Evolutionary conservation across 129 eudicot genomes (phyloP).

Genomic region (Escallonia rubra): DNA sequence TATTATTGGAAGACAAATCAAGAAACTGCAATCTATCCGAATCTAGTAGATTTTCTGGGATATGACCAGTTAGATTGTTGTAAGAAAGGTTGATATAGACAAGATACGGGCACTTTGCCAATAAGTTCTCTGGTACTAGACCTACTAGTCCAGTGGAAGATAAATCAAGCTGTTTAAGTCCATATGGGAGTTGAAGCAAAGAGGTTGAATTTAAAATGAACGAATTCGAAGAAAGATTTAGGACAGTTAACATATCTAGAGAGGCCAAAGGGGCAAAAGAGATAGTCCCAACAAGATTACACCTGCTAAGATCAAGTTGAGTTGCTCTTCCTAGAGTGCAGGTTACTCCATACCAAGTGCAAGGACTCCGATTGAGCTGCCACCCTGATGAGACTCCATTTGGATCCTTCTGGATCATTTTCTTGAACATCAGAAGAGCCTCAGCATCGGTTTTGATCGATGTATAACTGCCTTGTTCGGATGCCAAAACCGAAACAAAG

Average conservation of each 20-base stretch:
- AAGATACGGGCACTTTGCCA: constrained; percentile 46
- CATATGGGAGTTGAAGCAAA: constrained; percentile 57
- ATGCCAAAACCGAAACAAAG: constrained; percentile 22
- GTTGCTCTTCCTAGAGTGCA: constrained; percentile 58
- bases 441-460: constrained; percentile 59
- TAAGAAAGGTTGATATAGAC: constrained; percentile 52
- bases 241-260: constrained; percentile 49
- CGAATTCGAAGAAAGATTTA: constrained; percentile 63
- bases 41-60: constrained; percentile 51
- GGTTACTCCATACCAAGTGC: constrained; percentile 75
- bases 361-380: constrained; percentile 45
- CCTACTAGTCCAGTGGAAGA: constrained; percentile 66
- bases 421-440: constrained; percentile 57
- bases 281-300: constrained; percentile 50
- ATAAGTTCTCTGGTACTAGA: constrained; percentile 34
- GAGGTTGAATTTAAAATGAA: constrained; percentile 55
- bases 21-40: constrained; percentile 43
- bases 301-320: constrained; percentile 53
- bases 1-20: constrained; percentile 41
- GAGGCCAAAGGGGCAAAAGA: constrained; percentile 55
- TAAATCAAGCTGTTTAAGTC: constrained; percentile 49
- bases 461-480: constrained; percentile 23
- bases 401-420: constrained; percentile 62
- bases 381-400: constrained; percentile 51
- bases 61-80: constrained; percentile 57